phyloP scores from a whole-genome alignment of 2,329 filamentous ascomycete genomes.

The Diaporthe sp. region DNA sequence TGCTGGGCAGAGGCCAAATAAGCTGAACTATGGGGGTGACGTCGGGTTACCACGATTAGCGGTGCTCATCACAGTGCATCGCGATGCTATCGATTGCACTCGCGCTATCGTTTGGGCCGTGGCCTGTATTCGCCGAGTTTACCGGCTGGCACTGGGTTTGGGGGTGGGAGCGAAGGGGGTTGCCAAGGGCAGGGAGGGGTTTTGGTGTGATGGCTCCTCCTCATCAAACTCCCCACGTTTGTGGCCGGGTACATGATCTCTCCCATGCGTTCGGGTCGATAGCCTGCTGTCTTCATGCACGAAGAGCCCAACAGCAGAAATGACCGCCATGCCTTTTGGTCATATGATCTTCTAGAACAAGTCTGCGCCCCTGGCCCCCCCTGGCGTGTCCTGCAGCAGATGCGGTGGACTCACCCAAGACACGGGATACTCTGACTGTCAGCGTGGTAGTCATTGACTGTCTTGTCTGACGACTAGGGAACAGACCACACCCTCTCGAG shows the following conservation, averaged over 20 bases:
- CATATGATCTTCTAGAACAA: constrained; percentile 39
- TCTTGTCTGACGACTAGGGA: neutral
- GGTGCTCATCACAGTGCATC: neutral
- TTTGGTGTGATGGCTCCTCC: neutral
- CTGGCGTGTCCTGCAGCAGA: constrained; percentile 5
- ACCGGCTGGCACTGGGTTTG: neutral
- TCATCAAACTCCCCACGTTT: constrained; percentile 20
- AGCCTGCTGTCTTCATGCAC: constrained; percentile 24
- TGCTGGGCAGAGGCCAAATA: neutral
- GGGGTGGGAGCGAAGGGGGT: neutral
- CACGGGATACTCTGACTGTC: constrained; percentile 21
- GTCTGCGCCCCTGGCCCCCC: constrained; percentile 21
- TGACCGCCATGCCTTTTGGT: constrained; percentile 24
- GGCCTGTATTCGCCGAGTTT: neutral
- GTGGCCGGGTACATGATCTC: constrained; percentile 22
- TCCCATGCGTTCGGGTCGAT: constrained; percentile 20
- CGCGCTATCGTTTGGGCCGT: neutral
- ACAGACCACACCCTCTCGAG: neutral
- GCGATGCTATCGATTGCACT: neutral
- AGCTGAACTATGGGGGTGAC: constrained; percentile 6
- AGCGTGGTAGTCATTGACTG: neutral
- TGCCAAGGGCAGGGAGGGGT: neutral
- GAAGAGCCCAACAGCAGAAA: constrained; percentile 19
- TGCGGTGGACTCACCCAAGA: neutral
- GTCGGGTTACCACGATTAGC: neutral